Evolutionary conservation across 148 eudicot genomes (phyloP).

Genomic region (Persicaria maculosa): DNA sequence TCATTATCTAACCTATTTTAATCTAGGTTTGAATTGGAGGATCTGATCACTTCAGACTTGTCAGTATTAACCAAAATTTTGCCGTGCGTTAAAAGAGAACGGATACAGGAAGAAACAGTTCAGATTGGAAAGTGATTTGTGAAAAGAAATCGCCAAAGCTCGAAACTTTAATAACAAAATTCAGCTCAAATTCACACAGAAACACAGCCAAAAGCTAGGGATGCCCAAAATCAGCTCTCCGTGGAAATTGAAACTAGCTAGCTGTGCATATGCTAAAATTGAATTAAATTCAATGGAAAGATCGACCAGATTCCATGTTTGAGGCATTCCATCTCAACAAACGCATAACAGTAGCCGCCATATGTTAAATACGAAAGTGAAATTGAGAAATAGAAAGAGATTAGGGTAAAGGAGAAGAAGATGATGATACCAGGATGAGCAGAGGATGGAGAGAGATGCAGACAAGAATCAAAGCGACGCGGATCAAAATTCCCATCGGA

Average conservation of each 20-base stretch:
- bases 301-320: not conserved
- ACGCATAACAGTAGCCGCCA: not conserved
- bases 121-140: no score
- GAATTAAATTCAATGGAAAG: no score
- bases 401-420: not conserved
- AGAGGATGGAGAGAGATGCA: constrained; percentile 1
- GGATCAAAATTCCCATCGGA: constrained; percentile 20
- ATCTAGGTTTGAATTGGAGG: not conserved
- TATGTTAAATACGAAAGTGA: not conserved
- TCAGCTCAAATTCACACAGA: not conserved
- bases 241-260: not conserved
- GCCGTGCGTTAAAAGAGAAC: no score
- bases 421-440: constrained; percentile 1
- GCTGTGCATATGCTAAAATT: not conserved
- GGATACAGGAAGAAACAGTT: no score
- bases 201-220: not conserved
- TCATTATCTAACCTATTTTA: not conserved
- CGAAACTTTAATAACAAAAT: not conserved
- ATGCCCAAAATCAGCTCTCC: not conserved
- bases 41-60: not conserved
- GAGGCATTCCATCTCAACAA: not conserved
- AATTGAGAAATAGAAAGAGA: not conserved
- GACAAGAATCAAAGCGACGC: constrained; percentile 10
- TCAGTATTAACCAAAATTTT: not conserved
- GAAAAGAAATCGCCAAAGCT: not conserved